Evolutionary conservation across 257 asterid genomes (phyloP), one percentile per base, ranked within the genome.

Genomic region (Fraxinus americana): DNA sequence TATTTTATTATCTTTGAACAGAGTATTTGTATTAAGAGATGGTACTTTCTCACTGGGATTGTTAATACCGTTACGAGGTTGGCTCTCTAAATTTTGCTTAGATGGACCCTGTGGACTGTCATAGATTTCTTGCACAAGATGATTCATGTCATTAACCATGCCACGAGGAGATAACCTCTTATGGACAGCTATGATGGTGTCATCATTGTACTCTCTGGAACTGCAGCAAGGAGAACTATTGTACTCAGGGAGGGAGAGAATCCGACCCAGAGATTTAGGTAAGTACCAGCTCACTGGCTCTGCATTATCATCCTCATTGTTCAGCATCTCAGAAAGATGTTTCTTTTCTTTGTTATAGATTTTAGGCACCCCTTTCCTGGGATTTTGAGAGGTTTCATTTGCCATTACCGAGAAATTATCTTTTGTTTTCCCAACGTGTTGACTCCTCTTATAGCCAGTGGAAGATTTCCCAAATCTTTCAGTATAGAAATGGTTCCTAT

Each of bases 321-420:
- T 86, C 70, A 93, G 82, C 92, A 93, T 89, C 86, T 93, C 99
- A 17, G 89, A 85, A 23, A 95, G 92, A 87, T 90, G 98, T 65
- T 95, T 93, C 91, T 83, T 93, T 59, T 97, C 98, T 88, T 95
- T 96, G 2, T 83, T 74, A 77, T 95, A 90, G 80, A 95, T 85
- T 85, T 82, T 88, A 57, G 97, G 77, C 67, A 85, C 87, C 82
- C 90, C 88, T 43, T 82, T 74, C 77, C 83, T 85, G 21, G 80
- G 74, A 76, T 76, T n/a, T 54, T 79, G 89, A 77, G 77, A 67
- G 11, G 79, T 72, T 52, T 81, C 94, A 71, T 70, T 36, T 3
- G 39, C 39, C 39, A 36, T 36, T 36, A 36, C 82, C 71, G 34
- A 75, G 68, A 79, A 87, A 17, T 71, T 76, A 5, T 80, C 90